These are phyloP conservation scores for Stipa capillata DNA, from an alignment of 176 grass and related monocot species.

Conservation along the genomic window DNA sequence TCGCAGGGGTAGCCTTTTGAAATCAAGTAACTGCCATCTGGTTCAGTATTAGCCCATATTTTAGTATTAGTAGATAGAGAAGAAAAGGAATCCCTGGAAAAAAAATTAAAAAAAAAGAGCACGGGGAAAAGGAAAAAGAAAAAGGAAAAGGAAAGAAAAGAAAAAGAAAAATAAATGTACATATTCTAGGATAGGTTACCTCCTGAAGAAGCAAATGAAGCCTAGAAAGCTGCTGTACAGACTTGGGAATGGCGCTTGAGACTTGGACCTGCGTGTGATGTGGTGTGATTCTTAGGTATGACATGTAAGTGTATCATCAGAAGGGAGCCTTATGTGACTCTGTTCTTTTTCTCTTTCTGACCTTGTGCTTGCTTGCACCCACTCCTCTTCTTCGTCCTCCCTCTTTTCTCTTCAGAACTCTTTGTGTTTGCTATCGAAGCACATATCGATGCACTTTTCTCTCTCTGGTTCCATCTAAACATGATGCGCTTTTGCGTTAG, in stretches of 20 bases:
- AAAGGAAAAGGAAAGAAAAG: not conserved
- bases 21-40: slow-evolving; percentile 11
- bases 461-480: not conserved
- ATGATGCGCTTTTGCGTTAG: not conserved
- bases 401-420: not conserved
- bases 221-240: slow-evolving; percentile 15
- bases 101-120: not conserved
- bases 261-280: slow-evolving; percentile 11
- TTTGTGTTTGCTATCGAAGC: not conserved
- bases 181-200: slow-evolving; percentile 11
- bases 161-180: not conserved
- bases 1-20: slow-evolving; percentile 56
- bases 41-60: too few species aligned
- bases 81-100: slow-evolving; percentile 24
- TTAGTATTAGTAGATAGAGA: slow-evolving; percentile 9
- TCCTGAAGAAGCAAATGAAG: slow-evolving; percentile 34
- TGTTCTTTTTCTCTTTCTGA: slow-evolving; percentile 20
- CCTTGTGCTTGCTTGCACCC: not conserved
- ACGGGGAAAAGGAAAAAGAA: not conserved
- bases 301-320: slow-evolving; percentile 35
- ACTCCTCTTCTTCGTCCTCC: not conserved
- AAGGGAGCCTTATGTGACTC: slow-evolving; percentile 30
- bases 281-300: slow-evolving; percentile 27
- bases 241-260: too few species aligned
- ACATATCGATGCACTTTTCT: not conserved